These are phyloP conservation scores for Endoconidiophora laricicola DNA, from an alignment of 2,329 filamentous ascomycete species.

Conservation along the genomic window DNA sequence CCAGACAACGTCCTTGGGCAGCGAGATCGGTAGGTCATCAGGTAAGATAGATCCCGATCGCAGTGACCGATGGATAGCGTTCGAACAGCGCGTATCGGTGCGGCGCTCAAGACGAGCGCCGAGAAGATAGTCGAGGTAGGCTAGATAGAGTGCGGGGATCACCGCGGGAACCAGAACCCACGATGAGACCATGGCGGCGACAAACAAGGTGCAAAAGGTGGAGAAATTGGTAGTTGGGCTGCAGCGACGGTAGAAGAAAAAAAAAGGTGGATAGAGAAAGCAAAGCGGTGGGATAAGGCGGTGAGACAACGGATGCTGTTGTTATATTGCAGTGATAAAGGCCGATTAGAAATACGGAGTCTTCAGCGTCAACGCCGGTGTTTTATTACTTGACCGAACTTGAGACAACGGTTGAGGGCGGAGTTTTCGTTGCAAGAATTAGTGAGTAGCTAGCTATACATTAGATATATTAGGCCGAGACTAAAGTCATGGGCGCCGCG, in stretches of 20 bases:
- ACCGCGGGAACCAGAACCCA: conserved; percentile 8
- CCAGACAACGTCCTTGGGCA: conserved; percentile 15
- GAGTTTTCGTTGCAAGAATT: no score
- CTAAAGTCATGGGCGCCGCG: no score
- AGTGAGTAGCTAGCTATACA: no score
- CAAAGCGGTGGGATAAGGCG: no score
- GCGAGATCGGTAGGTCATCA: conserved; percentile 8
- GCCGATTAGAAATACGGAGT: no score
- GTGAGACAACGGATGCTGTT: no score
- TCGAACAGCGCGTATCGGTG: conserved; percentile 1
- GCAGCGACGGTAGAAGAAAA: not conserved
- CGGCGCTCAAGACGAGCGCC: not conserved
- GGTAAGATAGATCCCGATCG: conserved; percentile 13
- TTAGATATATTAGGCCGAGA: no score
- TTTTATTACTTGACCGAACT: no score
- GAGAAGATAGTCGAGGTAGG: conserved; percentile 8
- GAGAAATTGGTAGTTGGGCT: not conserved
- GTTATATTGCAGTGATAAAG: no score
- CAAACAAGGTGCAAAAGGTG: not conserved
- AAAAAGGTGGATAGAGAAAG: no score
- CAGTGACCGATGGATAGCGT: conserved; percentile 15
- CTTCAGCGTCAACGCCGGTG: no score
- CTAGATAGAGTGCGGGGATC: conserved; percentile 8
- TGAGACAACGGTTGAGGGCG: no score
- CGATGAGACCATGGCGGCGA: conserved; percentile 1